Conservation (phyloP, 495 filamentous ascomycete genomes). For the Rostrohypoxylon terebratum region DNA sequence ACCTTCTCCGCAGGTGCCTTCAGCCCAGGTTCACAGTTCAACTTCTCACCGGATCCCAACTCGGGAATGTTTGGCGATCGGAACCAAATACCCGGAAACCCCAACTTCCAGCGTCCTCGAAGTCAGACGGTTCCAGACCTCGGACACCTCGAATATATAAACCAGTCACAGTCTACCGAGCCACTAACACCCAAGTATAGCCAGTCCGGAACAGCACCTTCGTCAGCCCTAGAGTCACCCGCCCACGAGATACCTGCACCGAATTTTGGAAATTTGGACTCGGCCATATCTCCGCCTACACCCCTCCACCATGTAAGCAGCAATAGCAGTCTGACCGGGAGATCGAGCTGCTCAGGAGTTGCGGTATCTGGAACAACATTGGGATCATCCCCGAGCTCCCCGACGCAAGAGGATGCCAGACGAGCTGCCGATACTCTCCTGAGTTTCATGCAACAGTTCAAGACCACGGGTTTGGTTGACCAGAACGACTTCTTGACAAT, state of each 20-base stretch:
- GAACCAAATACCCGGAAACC: slow-evolving; percentile 64
- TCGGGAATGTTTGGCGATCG: slow-evolving; percentile 75
- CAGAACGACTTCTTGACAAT: slow-evolving; percentile 87
- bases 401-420: slow-evolving; percentile 90
- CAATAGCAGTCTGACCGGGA: slow-evolving; percentile 61
- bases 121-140: slow-evolving; percentile 91
- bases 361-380: slow-evolving; percentile 52
- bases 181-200: slow-evolving; percentile 74
- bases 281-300: slow-evolving; percentile 62
- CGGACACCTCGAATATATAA: slow-evolving; percentile 75
- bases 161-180: slow-evolving; percentile 70
- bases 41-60: slow-evolving; percentile 79
- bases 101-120: slow-evolving; percentile 78
- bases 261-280: slow-evolving; percentile 63
- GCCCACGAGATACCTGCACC: slow-evolving; percentile 66
- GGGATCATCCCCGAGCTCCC: slow-evolving; percentile 68
- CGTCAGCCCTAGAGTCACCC: slow-evolving; percentile 77
- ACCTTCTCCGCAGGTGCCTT: slow-evolving; percentile 79
- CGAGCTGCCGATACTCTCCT: slow-evolving; percentile 87
- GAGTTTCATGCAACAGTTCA: slow-evolving; percentile 83
- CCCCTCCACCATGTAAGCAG: slow-evolving; percentile 65
- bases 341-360: slow-evolving; percentile 58
- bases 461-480: slow-evolving; percentile 73
- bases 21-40: slow-evolving; percentile 87
- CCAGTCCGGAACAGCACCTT: slow-evolving; percentile 64